Percentiles rank a stretch among this genome's conserved stretches.
phyloP scores from a whole-genome alignment of 352 stramenopile genomes.

The Nothophytophthora sp. region DNA sequence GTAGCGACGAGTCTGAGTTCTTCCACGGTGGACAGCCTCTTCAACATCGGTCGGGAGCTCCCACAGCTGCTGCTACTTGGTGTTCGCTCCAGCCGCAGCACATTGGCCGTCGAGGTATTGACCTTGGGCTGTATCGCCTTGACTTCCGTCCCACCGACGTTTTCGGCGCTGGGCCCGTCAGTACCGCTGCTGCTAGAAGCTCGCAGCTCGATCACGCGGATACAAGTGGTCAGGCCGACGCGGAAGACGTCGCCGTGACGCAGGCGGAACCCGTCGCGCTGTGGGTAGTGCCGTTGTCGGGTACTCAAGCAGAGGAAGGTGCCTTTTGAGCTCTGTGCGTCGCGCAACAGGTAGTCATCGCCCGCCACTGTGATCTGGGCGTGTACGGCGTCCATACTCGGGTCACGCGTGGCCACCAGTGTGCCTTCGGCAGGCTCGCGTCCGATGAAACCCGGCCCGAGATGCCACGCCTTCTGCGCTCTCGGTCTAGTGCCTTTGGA shows the following conservation, averaged over 20 bases:
- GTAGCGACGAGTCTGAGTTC: constrained; percentile 19
- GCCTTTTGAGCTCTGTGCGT: constrained; percentile 44
- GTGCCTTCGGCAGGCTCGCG: constrained; percentile 54
- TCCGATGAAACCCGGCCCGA: constrained; percentile 58
- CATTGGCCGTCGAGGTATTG: neutral
- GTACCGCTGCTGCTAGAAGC: constrained; percentile 1
- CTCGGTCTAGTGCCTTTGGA: constrained; percentile 11
- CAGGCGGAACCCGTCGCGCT: constrained; percentile 70
- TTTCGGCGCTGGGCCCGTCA: neutral
- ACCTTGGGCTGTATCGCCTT: neutral
- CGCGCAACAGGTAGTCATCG: constrained; percentile 66
- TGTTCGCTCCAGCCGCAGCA: constrained; percentile 6
- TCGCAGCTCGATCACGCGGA: constrained; percentile 34
- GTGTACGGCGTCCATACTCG: constrained; percentile 66
- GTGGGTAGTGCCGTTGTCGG: constrained; percentile 60
- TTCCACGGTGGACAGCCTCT: constrained; percentile 21
- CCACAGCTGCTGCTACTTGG: constrained; percentile 2
- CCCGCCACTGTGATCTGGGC: constrained; percentile 56
- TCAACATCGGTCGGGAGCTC: neutral
- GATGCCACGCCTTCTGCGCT: constrained; percentile 61
- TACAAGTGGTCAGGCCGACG: constrained; percentile 39
- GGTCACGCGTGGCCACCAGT: constrained; percentile 52
- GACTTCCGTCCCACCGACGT: constrained; percentile 4
- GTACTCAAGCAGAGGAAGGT: constrained; percentile 79
- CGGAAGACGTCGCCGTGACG: constrained; percentile 49